Base-by-base conservation (phyloP, 306 rosid genomes). In the Vicia sativa region DNA sequence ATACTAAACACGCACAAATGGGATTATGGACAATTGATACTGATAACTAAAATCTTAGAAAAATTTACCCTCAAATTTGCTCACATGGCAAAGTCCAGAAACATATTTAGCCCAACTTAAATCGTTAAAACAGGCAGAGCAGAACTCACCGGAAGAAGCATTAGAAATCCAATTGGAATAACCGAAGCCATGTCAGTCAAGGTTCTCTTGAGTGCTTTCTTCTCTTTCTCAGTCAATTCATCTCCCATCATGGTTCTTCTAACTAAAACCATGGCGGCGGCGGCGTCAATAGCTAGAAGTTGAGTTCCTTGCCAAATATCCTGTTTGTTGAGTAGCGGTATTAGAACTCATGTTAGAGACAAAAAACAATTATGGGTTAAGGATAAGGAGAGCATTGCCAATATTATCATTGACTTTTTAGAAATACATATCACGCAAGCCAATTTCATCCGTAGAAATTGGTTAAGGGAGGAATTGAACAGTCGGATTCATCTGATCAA, bases 251-350 rank as follows among this genome's bases (percentile, higher is more conserved):
- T 44, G 71, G 77, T 61, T 79, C 99, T 88, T 81, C 92, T 83
- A 73, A 93, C 60, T 77, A 90, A 87, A n/a, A 79, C 96, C 72
- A 41, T 77, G 49, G 97, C 90, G 73, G 87, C 90, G 63, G 79
- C 87, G 67, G 85, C 87, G n/a, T 93, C 99, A 69, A 90, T 79
- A 66, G 96, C 99, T 13, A 93, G 80, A 64, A 93, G 92, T 64
- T 88, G 99, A 52, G 99, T 90, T 78, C 99, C 99, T 83, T 93
- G 99, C 97, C 90, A 90, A 52, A 93, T 89, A 88, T 90, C 96
- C 99, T 93, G 87, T 76, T 69, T 56, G 75, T 70, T 23, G 13
- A 48, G 45, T 14, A 71, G 49, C 25, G 57, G 53, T n/a, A 44
- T 67, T 62, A 70, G 62, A 46, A 44, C 61, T 83, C 77, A 28